phyloP scores from a whole-genome alignment of 1,284 basidiomycete species.

The Peniophora sp. region DNA sequence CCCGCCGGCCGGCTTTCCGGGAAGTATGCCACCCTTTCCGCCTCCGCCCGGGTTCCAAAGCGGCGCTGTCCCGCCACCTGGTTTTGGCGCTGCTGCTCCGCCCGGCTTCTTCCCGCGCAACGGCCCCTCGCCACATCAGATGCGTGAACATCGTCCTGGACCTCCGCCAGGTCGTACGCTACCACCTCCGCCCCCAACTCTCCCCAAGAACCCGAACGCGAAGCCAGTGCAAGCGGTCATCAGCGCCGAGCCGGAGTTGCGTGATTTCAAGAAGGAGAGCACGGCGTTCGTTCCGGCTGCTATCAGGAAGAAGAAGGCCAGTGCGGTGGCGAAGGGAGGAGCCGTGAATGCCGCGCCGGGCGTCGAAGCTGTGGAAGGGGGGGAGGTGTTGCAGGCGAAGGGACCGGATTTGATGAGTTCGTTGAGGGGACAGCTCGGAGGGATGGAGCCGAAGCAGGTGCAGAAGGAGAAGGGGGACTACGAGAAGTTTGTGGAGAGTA shows the following conservation, averaged over 20 bases:
- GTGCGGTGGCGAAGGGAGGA: constrained; percentile 18
- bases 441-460: constrained; percentile 18
- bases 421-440: constrained; percentile 52
- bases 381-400: constrained; percentile 17
- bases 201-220: constrained; percentile 14
- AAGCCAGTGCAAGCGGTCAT: constrained; percentile 53
- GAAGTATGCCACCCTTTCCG: constrained; percentile 8
- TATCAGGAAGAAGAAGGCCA: constrained; percentile 53
- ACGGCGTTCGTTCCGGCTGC: constrained; percentile 80
- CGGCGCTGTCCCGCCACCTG: constrained; percentile 9
- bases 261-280: constrained; percentile 88
- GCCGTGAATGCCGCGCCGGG: constrained; percentile 53
- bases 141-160: background rate
- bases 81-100: constrained; percentile 31
- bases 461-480: constrained; percentile 59
- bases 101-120: constrained; percentile 53
- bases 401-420: constrained; percentile 59
- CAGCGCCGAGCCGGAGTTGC: constrained; percentile 75
- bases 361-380: constrained; percentile 24
- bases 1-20: constrained; percentile 22
- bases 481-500: constrained; percentile 67
- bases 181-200: constrained; percentile 21
- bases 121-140: constrained; percentile 24
- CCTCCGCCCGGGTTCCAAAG: constrained; percentile 11
- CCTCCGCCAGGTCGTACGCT: background rate